These are phyloP conservation scores for Chlamydomonas applanata DNA, from an alignment of 139 green algal species.

Conservation along the genomic window DNA sequence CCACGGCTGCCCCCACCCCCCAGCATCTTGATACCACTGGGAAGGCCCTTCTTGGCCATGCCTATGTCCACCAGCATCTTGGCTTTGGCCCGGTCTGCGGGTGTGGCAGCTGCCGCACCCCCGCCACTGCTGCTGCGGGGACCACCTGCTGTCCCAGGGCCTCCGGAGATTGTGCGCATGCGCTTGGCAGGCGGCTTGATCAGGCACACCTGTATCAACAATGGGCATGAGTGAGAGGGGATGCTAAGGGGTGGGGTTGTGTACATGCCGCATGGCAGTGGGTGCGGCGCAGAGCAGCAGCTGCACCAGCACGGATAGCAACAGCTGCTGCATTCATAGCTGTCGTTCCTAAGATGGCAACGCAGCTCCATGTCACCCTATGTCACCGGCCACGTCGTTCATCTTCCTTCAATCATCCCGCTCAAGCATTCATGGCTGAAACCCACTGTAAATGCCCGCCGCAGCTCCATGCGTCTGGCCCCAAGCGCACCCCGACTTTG, in stretches of 20 bases:
- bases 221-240: too few relatives aligned
- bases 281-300: neutral
- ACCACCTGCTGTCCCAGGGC: neutral
- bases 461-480: too few relatives aligned
- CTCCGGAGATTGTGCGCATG: neutral
- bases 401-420: too few relatives aligned
- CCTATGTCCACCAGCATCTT: slow-evolving; percentile 4
- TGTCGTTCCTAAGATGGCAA: too few relatives aligned
- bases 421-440: neutral
- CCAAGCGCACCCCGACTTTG: neutral
- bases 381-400: too few relatives aligned
- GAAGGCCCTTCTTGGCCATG: neutral
- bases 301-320: too few relatives aligned
- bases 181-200: slow-evolving; percentile 4
- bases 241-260: too few relatives aligned
- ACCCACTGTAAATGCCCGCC: too few relatives aligned
- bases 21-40: neutral
- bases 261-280: neutral
- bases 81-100: neutral
- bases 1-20: neutral
- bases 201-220: slow-evolving; percentile 6
- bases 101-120: neutral
- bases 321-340: too few relatives aligned
- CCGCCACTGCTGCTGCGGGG: too few relatives aligned
- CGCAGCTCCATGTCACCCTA: too few relatives aligned